Conservation (phyloP, 2,329 filamentous ascomycete genomes). For the Xylaria sp. region DNA sequence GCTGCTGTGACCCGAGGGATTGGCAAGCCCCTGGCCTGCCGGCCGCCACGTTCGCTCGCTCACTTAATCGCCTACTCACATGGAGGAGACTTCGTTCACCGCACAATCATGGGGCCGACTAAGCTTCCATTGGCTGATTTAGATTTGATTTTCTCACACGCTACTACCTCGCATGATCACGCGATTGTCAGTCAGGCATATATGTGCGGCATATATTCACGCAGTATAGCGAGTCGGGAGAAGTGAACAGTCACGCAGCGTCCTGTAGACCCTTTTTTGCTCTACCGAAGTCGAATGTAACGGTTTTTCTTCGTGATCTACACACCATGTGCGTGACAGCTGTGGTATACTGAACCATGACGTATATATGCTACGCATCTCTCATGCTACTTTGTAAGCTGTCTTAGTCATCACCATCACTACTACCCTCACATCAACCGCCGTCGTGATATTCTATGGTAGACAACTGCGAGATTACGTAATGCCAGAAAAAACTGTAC, state of each 20-base stretch:
- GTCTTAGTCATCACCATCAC: slow-evolving; percentile 8
- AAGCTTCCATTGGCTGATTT: slow-evolving; percentile 10
- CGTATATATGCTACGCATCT: not conserved
- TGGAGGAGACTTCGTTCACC: not conserved
- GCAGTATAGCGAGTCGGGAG: not conserved
- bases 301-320: not conserved
- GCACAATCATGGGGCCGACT: slow-evolving; percentile 2
- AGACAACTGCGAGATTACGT: not conserved
- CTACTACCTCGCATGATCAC: slow-evolving; percentile 9
- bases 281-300: not conserved
- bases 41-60: slow-evolving; percentile 20
- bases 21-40: slow-evolving; percentile 18
- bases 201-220: slow-evolving; percentile 6
- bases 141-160: not conserved
- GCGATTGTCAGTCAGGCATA: slow-evolving; percentile 17
- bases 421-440: not conserved
- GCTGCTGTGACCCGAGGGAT: slow-evolving; percentile 36
- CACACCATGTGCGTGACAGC: slow-evolving; percentile 1
- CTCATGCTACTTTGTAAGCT: not conserved
- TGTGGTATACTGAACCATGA: slow-evolving; percentile 8
- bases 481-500: not conserved
- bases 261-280: not conserved
- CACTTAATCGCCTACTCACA: not conserved
- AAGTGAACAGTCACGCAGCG: not conserved
- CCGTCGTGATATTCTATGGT: not conserved